phyloP scores from a whole-genome alignment of 2,329 filamentous ascomycete species.

The Didymella exigua region DNA sequence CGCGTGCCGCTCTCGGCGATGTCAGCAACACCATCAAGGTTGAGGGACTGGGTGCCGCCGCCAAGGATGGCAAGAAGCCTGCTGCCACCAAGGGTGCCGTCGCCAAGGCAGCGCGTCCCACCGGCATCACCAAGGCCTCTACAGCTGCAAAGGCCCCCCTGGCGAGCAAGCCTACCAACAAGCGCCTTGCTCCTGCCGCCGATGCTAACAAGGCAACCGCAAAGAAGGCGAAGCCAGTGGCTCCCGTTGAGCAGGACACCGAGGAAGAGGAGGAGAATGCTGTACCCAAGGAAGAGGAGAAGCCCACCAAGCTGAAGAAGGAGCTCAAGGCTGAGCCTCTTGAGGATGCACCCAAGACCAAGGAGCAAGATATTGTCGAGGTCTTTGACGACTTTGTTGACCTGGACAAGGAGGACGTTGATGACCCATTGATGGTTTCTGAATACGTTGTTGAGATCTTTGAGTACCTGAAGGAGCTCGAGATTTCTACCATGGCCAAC shows the following conservation, averaged over 20 bases:
- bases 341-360: slow-evolving; percentile 25
- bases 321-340: slow-evolving; percentile 59
- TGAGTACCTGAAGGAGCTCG: slow-evolving; percentile 88
- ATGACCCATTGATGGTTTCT: slow-evolving; percentile 96
- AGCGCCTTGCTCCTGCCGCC: slow-evolving; percentile 69
- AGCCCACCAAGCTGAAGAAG: slow-evolving; percentile 52
- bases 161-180: background rate
- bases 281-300: slow-evolving; percentile 57
- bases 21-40: slow-evolving; percentile 93
- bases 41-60: slow-evolving; percentile 53
- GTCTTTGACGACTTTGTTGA: slow-evolving; percentile 54
- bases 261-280: slow-evolving; percentile 16
- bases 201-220: slow-evolving; percentile 62
- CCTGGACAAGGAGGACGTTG: slow-evolving; percentile 83
- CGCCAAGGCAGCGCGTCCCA: slow-evolving; percentile 74
- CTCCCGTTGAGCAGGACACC: slow-evolving; percentile 53
- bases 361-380: slow-evolving; percentile 28
- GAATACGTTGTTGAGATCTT: slow-evolving; percentile 98
- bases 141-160: slow-evolving; percentile 48
- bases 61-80: slow-evolving; percentile 72
- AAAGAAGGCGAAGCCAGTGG: slow-evolving; percentile 69
- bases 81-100: slow-evolving; percentile 64
- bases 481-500: slow-evolving; percentile 81
- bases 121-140: slow-evolving; percentile 78
- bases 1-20: slow-evolving; percentile 86